Conservation (phyloP, 2,329 filamentous ascomycete species). For the Curvularia sp. region DNA sequence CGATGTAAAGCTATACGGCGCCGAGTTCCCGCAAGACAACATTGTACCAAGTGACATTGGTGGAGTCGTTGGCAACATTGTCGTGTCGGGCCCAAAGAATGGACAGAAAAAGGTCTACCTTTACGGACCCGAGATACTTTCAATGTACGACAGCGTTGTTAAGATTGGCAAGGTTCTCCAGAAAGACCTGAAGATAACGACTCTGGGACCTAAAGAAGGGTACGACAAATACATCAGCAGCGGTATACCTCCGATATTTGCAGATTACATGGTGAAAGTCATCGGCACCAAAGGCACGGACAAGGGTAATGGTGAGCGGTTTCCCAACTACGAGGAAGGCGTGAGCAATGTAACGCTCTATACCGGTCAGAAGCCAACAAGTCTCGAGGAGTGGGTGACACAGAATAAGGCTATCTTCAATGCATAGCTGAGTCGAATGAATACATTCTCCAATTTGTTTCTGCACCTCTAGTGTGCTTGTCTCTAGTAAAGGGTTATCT, state of each 20-base stretch:
- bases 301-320: constrained; percentile 14
- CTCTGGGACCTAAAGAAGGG: constrained; percentile 29
- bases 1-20: constrained; percentile 42
- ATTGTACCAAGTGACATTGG: constrained; percentile 57
- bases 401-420: constrained; percentile 18
- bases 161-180: constrained; percentile 43
- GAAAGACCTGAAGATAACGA: constrained; percentile 40
- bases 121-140: constrained; percentile 48
- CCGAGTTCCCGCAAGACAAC: constrained; percentile 48
- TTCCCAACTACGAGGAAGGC: constrained; percentile 12
- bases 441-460: too few species aligned
- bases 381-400: constrained; percentile 11
- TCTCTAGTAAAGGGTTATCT: too few species aligned
- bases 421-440: not conserved
- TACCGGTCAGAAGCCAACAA: constrained; percentile 6
- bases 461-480: too few species aligned
- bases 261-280: not conserved
- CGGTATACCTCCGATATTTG: constrained; percentile 9
- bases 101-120: constrained; percentile 47
- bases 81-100: constrained; percentile 44
- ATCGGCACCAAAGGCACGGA: constrained; percentile 7
- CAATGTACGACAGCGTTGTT: constrained; percentile 37
- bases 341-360: constrained; percentile 14
- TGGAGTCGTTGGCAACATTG: constrained; percentile 50
- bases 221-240: constrained; percentile 11